Evolutionary conservation across 2,329 filamentous ascomycete genomes (phyloP).

Genomic region (Fusarium lateritium): DNA sequence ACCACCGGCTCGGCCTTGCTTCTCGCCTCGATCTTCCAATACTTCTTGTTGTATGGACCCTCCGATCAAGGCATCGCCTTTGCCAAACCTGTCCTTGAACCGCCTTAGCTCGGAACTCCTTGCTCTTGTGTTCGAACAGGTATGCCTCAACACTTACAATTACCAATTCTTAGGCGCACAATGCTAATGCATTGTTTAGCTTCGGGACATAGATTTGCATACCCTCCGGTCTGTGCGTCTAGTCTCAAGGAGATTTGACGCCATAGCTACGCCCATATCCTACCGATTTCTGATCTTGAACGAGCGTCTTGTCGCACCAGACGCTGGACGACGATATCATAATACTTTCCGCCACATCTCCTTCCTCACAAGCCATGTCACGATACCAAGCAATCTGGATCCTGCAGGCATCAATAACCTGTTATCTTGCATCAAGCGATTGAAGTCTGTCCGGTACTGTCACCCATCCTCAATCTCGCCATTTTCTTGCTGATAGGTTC

Average conservation of each 20-base stretch:
- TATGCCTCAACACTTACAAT: conserved; percentile 41
- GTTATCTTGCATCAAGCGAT: conserved; percentile 54
- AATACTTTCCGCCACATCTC: conserved; percentile 55
- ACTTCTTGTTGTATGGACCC: conserved; percentile 45
- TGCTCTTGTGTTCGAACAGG: conserved; percentile 60
- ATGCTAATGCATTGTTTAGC: conserved; percentile 51
- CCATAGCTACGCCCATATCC: conserved; percentile 59
- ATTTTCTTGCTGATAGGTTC: conserved; percentile 25
- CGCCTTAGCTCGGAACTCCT: conserved; percentile 61
- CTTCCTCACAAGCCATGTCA: conserved; percentile 58
- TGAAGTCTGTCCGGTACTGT: conserved; percentile 59
- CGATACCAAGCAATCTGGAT: conserved; percentile 58
- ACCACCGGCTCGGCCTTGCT: conserved; percentile 24
- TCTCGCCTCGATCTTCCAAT: conserved; percentile 17
- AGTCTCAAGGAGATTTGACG: conserved; percentile 58
- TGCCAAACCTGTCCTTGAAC: conserved; percentile 40
- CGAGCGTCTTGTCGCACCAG: conserved; percentile 54
- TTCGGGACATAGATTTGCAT: conserved; percentile 55
- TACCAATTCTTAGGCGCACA: background rate
- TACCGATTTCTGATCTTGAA: conserved; percentile 59
- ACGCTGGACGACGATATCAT: conserved; percentile 54
- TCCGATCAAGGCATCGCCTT: conserved; percentile 14
- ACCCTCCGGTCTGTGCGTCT: conserved; percentile 56
- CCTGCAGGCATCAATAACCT: conserved; percentile 55
- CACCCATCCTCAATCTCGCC: background rate